A percentile compares a stretch with the other conserved stretches of the same genome.
phyloP scores from a whole-genome alignment of 257 asterid genomes.

The Mitragyna speciosa region DNA sequence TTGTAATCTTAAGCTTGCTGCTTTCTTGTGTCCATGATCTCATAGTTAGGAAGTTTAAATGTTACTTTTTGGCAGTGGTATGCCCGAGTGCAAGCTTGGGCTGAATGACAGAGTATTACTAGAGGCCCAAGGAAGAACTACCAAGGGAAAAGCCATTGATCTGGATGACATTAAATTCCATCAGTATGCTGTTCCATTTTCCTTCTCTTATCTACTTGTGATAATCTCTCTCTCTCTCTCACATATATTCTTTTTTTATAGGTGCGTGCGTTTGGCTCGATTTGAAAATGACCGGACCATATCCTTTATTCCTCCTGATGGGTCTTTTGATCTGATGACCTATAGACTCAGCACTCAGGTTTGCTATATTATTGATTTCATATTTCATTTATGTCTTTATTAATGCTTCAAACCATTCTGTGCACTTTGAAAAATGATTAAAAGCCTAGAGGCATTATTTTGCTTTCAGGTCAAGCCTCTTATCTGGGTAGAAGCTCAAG shows the following conservation, averaged over 20 bases:
- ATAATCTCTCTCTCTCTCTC: neutral
- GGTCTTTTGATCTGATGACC: constrained; percentile 98
- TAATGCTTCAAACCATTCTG: neutral
- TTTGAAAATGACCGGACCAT: constrained; percentile 96
- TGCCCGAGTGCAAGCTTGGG: constrained; percentile 99
- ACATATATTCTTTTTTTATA: constrained; percentile 33
- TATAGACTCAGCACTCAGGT: constrained; percentile 99
- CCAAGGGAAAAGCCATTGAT: constrained; percentile 98
- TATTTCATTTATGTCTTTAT: neutral
- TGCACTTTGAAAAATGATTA: neutral
- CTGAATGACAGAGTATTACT: constrained; percentile 93
- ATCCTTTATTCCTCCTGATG: constrained; percentile 98
- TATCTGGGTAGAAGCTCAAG: constrained; percentile 97
- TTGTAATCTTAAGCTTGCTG: neutral
- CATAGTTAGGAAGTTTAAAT: constrained; percentile 15
- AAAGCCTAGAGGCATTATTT: constrained; percentile 19
- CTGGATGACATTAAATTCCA: constrained; percentile 98
- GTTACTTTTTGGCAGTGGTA: constrained; percentile 69
- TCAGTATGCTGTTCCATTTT: constrained; percentile 61
- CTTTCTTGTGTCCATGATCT: neutral
- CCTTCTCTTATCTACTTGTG: constrained; percentile 11
- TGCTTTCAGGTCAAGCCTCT: constrained; percentile 88
- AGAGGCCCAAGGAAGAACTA: constrained; percentile 93
- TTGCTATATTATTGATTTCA: constrained; percentile 14
- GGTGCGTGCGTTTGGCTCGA: constrained; percentile 99